Percentiles rank a stretch among this genome's conserved stretches.
phyloP scores from a whole-genome alignment of 768 basidiomycete species.

The Leccinum ochraceum region DNA sequence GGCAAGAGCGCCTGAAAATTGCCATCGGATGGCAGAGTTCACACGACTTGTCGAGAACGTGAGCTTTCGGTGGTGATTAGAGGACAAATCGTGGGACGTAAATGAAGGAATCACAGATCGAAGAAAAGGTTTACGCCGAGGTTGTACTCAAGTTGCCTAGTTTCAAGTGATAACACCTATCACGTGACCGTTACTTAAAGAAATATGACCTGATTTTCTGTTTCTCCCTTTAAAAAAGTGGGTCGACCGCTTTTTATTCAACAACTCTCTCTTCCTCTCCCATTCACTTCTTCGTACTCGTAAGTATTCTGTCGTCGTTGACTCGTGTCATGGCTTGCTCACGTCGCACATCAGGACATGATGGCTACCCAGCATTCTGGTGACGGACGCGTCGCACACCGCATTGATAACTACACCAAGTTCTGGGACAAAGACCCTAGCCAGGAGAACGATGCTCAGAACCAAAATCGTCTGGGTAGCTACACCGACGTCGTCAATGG shows the following conservation, averaged over 20 bases:
- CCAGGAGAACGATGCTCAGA: constrained; percentile 66
- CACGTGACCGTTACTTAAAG: constrained; percentile 10
- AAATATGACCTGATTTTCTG: constrained; percentile 26
- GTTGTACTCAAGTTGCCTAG: too few species aligned
- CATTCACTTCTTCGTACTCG: neutral
- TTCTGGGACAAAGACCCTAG: constrained; percentile 88
- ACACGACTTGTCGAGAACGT: too few species aligned
- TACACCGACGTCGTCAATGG: constrained; percentile 96
- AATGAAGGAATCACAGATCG: too few species aligned
- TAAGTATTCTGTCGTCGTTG: neutral
- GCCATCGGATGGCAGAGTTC: too few species aligned
- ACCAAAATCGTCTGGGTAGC: constrained; percentile 69
- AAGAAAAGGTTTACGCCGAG: too few species aligned
- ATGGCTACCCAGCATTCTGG: constrained; percentile 29
- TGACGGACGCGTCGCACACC: constrained; percentile 64
- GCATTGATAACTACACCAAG: constrained; percentile 83
- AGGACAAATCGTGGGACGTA: too few species aligned
- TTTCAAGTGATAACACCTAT: too few species aligned
- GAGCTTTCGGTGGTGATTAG: too few species aligned
- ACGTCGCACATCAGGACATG: constrained; percentile 3
- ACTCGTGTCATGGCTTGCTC: neutral
- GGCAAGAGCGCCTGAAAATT: too few species aligned
- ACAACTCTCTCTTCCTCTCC: neutral
- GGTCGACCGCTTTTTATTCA: neutral
- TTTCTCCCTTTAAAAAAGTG: constrained; percentile 15